A percentile compares a stretch with the other conserved stretches of the same genome.
phyloP scores from a whole-genome alignment of 176 grass and related monocot genomes.

The Paspalum notatum region DNA sequence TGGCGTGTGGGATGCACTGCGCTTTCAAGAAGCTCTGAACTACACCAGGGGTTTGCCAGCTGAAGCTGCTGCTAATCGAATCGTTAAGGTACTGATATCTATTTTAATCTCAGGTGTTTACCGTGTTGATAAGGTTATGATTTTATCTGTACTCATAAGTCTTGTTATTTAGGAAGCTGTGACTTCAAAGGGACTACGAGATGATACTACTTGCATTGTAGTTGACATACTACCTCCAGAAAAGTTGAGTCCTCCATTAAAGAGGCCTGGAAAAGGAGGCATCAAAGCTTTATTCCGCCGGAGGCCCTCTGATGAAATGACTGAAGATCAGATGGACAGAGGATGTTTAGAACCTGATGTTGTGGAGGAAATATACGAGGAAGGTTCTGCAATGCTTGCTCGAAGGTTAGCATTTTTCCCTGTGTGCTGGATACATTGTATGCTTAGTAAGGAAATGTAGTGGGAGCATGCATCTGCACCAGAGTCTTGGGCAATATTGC shows the following conservation, averaged over 20 bases:
- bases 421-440: not conserved
- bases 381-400: slow-evolving; percentile 69
- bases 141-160: slow-evolving; percentile 12
- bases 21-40: slow-evolving; percentile 73
- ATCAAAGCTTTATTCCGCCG: slow-evolving; percentile 77
- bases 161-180: slow-evolving; percentile 70
- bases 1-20: slow-evolving; percentile 87
- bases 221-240: slow-evolving; percentile 88
- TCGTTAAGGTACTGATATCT: slow-evolving; percentile 72
- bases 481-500: not conserved
- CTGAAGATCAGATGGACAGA: slow-evolving; percentile 64
- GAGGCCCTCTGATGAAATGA: slow-evolving; percentile 76
- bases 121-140: slow-evolving; percentile 5
- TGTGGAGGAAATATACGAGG: slow-evolving; percentile 77
- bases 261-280: slow-evolving; percentile 68
- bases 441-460: slow-evolving; percentile 13
- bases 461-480: slow-evolving; percentile 10
- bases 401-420: slow-evolving; percentile 55
- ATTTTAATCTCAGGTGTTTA: slow-evolving; percentile 21
- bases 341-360: slow-evolving; percentile 80
- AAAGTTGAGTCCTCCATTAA: slow-evolving; percentile 76
- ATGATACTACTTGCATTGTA: slow-evolving; percentile 96
- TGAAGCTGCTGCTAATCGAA: slow-evolving; percentile 74
- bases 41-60: slow-evolving; percentile 80
- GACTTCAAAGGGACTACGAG: slow-evolving; percentile 72